Evolutionary conservation across 2,329 filamentous ascomycete species (phyloP), one percentile per base, ranked within the genome.

Genomic region (Juglanconis juglandina): DNA sequence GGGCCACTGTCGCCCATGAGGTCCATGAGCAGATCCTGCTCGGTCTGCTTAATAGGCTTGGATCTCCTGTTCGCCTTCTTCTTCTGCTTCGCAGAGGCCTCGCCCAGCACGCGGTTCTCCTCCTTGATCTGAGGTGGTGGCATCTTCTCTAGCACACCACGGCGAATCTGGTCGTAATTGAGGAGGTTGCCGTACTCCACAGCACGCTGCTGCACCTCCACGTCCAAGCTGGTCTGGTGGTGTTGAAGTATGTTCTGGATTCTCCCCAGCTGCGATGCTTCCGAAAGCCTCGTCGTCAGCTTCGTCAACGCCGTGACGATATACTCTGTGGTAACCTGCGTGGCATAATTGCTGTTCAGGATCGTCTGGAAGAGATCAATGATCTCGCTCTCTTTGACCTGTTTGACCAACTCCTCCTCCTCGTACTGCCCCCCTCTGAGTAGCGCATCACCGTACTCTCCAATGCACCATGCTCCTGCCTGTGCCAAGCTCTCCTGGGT

Each of bases 171-270:
- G 67, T 99, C 93, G 69, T 92, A 92, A 0, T 86, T 85, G 69
- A 99, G 98, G n/a, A 99, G 81, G 70, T 98, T 98, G 61, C 88
- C 86, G 69, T 98, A 99, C 73, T 99, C 95, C 24, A 96, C 93
- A 5, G 94, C 90, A 72, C 95, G 87, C 75, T 99, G 95, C 74
- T 99, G 96, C 32, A 98, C 90, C 73, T 99, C 95, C 33, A 98
- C 89, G 69, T 96, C 94, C 56, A 99, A 80, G 72, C 95, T 96
- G 8, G 92, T 89, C 64, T 94, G 90, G 69, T 96, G 86, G 63
- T 81, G 82, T 65, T 89, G 84, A 46, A 99, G 81, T 60, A 98
- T 80, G 39, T 90, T 85, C 62, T 92, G 87, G 48, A 98, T 81
- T 61, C 93, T 87, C 71, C 96, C 93, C 42, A 97, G 80, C 73